Percentiles rank a stretch among this genome's conserved stretches.
Conservation (phyloP, 768 basidiomycete genomes). For the Leccinum incarnatum region DNA sequence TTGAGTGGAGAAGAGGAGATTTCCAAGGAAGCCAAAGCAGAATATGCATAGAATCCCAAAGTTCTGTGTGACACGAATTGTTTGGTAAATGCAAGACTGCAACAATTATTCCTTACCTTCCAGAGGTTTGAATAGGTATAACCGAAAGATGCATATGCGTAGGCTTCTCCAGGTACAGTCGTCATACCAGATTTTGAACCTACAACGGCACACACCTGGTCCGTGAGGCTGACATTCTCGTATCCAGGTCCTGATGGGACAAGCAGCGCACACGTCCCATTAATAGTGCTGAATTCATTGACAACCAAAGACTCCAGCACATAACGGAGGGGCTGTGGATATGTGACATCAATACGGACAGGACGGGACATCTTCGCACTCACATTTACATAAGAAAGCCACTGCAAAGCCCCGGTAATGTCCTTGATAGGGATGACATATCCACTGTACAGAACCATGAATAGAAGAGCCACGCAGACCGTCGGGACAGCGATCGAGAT, state of each 20-base stretch:
- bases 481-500: constrained; percentile 48
- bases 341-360: constrained; percentile 31
- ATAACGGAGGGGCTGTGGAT: constrained; percentile 30
- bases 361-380: constrained; percentile 35
- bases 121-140: constrained; percentile 31
- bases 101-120: constrained; percentile 34
- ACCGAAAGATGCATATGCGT: constrained; percentile 33
- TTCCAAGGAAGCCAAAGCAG: constrained; percentile 36
- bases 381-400: constrained; percentile 23
- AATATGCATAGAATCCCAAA: constrained; percentile 39
- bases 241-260: constrained; percentile 36
- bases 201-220: constrained; percentile 43
- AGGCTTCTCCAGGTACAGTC: constrained; percentile 42
- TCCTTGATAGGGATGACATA: constrained; percentile 31
- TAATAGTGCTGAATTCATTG: constrained; percentile 47
- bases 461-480: constrained; percentile 34
- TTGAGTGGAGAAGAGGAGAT: constrained; percentile 38
- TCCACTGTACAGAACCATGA: constrained; percentile 42
- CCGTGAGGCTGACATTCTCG: constrained; percentile 18
- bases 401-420: constrained; percentile 14
- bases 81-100: background rate
- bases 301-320: constrained; percentile 33
- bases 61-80: constrained; percentile 24
- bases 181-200: constrained; percentile 41
- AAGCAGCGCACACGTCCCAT: constrained; percentile 36